Base-by-base conservation (phyloP, 179 eudicot genomes). In the Vitellaria paradoxa region DNA sequence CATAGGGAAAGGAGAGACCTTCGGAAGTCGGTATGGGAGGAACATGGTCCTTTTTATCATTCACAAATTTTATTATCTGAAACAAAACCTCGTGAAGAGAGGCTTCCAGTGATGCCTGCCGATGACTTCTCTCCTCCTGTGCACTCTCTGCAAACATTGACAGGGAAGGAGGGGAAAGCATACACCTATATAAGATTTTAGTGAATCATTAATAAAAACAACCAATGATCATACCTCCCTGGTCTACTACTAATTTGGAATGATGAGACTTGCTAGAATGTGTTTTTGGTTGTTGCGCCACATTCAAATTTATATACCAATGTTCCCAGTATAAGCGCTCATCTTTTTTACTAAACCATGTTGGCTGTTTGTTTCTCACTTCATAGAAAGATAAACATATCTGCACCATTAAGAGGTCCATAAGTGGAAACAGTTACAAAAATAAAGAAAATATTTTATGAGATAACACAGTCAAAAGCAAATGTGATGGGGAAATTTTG, bases 291-390 rank as follows among this genome's bases (percentile, higher is more conserved):
- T 89, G 92, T 69, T 88, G 98, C 7, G 83, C 90, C 78, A 95
- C 98, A 82, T 91, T 90, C 88, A 95, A 79, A 85, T 95, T 91
- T 79, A 95, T 86, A 74, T 88, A 89, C 99, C 99, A 95, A 46
- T 93, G 99, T 72, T 95, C 99, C 99, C 99, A 95, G 79, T 89
- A 82, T 62, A 86, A 77, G 56, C 97, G 95, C 85, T 93, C 99
- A 79, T 91, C 95, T 84, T 87, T 93, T 84, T 86, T 90, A 8
- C 91, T 86, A 87, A 95, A 95, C 97, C 97, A 95, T 57, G 90
- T 86, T 14, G 92, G 87, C 79, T 90, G 96, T 82, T 91, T 95
- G 85, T 72, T 93, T 87, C 91, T 95, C 68, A 93, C 88, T 85
- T 95, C 99, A 60, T 89, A 95, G 81, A 95, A 95, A 46, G 99